phyloP scores from a whole-genome alignment of 805 yeast species.

The Candida gorgasii region DNA sequence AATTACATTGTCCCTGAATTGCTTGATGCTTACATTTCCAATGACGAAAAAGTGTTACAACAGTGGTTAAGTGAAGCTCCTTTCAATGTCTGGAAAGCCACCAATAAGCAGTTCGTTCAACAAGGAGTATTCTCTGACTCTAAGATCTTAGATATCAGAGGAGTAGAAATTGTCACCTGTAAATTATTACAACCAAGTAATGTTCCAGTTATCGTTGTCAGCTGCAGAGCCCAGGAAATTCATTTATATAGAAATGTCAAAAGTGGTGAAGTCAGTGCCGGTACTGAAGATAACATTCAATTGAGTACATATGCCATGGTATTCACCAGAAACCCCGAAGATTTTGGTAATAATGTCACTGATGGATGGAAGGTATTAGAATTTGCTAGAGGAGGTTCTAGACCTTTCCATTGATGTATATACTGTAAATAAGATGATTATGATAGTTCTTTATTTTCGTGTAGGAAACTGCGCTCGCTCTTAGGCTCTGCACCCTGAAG shows the following conservation, averaged over 20 bases:
- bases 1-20: slow-evolving; percentile 94
- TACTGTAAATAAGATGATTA: slow-evolving; percentile 1
- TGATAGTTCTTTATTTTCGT: neutral
- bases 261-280: slow-evolving; percentile 94
- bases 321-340: slow-evolving; percentile 88
- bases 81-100: slow-evolving; percentile 89
- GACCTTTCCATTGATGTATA: slow-evolving; percentile 72
- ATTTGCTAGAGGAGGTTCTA: slow-evolving; percentile 90
- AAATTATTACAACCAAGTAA: slow-evolving; percentile 88
- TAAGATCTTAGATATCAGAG: slow-evolving; percentile 88
- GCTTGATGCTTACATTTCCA: slow-evolving; percentile 90
- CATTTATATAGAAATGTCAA: slow-evolving; percentile 84
- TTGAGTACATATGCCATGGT: slow-evolving; percentile 97
- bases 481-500: neutral
- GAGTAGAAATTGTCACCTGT: slow-evolving; percentile 88
- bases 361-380: slow-evolving; percentile 97
- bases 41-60: slow-evolving; percentile 80
- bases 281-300: slow-evolving; percentile 89
- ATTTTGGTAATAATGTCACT: slow-evolving; percentile 84
- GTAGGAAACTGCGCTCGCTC: neutral
- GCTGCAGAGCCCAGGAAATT: slow-evolving; percentile 96
- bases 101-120: slow-evolving; percentile 87
- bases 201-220: slow-evolving; percentile 87
- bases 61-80: slow-evolving; percentile 97
- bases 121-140: slow-evolving; percentile 92